Evolutionary conservation across 2,329 filamentous ascomycete genomes (phyloP), one percentile per base, ranked within the genome.

Genomic region (Tolypocladium ophioglossoides): DNA sequence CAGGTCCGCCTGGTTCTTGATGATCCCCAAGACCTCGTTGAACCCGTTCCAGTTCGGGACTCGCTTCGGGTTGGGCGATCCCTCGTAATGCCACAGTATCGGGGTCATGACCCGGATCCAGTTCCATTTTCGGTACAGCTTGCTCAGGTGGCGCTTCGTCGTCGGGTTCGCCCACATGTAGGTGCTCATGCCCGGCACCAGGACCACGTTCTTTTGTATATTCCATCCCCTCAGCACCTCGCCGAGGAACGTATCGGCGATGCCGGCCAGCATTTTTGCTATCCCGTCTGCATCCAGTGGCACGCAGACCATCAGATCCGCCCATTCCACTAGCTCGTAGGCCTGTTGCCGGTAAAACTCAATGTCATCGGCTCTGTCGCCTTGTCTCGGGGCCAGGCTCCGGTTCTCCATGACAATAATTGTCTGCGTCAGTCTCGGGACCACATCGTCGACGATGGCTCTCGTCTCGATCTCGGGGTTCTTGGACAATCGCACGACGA

Each of bases 131-230:
- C 83, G 77, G 59, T 85, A 80, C 44, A 96, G 82, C 70, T 95
- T 94, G 69, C 82, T 86, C 57, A 96, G 78, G 66, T 96, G 91
- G 63, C 90, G 87, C 72, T 88, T 89, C 18, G 89, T 95, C 72
- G 91, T 85, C 2, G 91, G 89, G 63, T 94, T 91, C 65, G 91
- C 84, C 90, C 90, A 95, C 83, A 92, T 91, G 56, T 87, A 80
- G 1, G 83, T 83, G 37, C 88, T 92, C 91, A 96, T 95, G 59
- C 89, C 89, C 0, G 91, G 91, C 8, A 95, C 85, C 55, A 96
- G 74, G 50, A 96, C 72, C 34, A 95, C 87, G 62, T 86, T 87
- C 72, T 96, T 96, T 8, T 85, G 86, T 0, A 87, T 84, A 62
- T 95, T 85, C 91, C 91, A 96, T 54, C 88, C 87, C 52, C 91